Conservation (phyloP, 192 early-diverging fungal genomes). For the Entomortierella parvispora region DNA sequence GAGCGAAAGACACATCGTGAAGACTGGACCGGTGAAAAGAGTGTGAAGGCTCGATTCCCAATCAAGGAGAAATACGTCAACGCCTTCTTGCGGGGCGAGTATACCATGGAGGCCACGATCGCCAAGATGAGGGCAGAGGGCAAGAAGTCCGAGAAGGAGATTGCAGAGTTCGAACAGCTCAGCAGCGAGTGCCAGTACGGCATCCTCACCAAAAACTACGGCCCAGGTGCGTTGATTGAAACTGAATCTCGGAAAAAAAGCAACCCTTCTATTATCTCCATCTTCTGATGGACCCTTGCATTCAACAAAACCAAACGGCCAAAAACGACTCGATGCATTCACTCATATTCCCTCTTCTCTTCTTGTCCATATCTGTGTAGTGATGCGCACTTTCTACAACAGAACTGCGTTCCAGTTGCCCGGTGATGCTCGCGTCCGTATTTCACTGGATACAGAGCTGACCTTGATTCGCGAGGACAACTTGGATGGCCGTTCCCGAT, state of each 20-base stretch:
- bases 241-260: too few relatives aligned
- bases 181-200: slow-evolving; percentile 79
- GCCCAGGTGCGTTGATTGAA: slow-evolving; percentile 64
- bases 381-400: slow-evolving; percentile 96
- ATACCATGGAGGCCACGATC: slow-evolving; percentile 83
- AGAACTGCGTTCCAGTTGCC: slow-evolving; percentile 99
- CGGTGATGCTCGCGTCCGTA: slow-evolving; percentile 97
- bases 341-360: slow-evolving; percentile 52
- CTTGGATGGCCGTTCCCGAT: slow-evolving; percentile 73
- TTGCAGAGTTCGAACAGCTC: slow-evolving; percentile 77
- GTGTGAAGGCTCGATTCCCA: slow-evolving; percentile 93
- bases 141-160: slow-evolving; percentile 86
- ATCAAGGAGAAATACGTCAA: slow-evolving; percentile 98
- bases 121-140: slow-evolving; percentile 83
- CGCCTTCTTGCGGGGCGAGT: slow-evolving; percentile 81
- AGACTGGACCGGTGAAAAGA: slow-evolving; percentile 96
- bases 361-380: slow-evolving; percentile 61
- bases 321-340: neutral
- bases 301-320: neutral
- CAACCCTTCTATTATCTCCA: neutral
- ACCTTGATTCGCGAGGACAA: slow-evolving; percentile 97
- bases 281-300: neutral
- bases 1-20: slow-evolving; percentile 99
- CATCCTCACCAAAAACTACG: slow-evolving; percentile 76
- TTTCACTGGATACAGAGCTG: slow-evolving; percentile 97